Percentiles rank a stretch among this genome's conserved stretches.
Evolutionary conservation across 169 alveolate genomes (phyloP).

Genomic region (Cryptosporidium bovis): DNA sequence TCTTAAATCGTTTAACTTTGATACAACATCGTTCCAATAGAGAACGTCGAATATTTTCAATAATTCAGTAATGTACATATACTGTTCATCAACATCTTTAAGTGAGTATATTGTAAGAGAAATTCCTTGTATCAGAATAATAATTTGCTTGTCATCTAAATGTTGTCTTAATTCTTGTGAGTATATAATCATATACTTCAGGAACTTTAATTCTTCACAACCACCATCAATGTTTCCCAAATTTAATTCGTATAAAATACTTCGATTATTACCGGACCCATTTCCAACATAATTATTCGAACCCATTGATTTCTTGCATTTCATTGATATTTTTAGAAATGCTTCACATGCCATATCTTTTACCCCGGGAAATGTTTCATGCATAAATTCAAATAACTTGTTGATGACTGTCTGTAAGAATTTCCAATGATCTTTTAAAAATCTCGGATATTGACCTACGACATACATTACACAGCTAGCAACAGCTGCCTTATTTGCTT

Average conservation of each 20-base stretch:
- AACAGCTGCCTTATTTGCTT: slow-evolving; percentile 96
- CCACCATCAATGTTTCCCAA: slow-evolving; percentile 13
- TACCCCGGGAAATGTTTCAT: slow-evolving; percentile 98
- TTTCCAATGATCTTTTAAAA: slow-evolving; percentile 96
- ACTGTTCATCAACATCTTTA: slow-evolving; percentile 60
- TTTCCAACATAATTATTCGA: slow-evolving; percentile 53
- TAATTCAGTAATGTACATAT: slow-evolving; percentile 46
- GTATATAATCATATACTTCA: slow-evolving; percentile 55
- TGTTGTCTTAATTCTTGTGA: slow-evolving; percentile 69
- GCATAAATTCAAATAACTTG: slow-evolving; percentile 99
- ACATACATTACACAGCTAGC: slow-evolving; percentile 96
- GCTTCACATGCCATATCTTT: slow-evolving; percentile 99
- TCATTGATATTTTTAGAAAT: slow-evolving; percentile 92
- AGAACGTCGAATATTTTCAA: slow-evolving; percentile 29
- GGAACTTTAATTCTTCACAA: slow-evolving; percentile 23
- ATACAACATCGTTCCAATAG: slow-evolving; percentile 55
- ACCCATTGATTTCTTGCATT: slow-evolving; percentile 89
- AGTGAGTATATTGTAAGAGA: slow-evolving; percentile 52
- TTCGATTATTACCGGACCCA: not conserved
- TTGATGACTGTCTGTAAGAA: slow-evolving; percentile 97
- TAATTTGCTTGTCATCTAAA: slow-evolving; percentile 57
- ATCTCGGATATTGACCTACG: slow-evolving; percentile 98
- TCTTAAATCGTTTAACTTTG: slow-evolving; percentile 13
- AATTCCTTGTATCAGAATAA: slow-evolving; percentile 60
- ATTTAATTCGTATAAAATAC: not conserved